A percentile compares a stretch with the other conserved stretches of the same genome.
These are phyloP conservation scores for Ceratobasidium papillatum DNA, from an alignment of 1,284 basidiomycete species.

Conservation along the genomic window DNA sequence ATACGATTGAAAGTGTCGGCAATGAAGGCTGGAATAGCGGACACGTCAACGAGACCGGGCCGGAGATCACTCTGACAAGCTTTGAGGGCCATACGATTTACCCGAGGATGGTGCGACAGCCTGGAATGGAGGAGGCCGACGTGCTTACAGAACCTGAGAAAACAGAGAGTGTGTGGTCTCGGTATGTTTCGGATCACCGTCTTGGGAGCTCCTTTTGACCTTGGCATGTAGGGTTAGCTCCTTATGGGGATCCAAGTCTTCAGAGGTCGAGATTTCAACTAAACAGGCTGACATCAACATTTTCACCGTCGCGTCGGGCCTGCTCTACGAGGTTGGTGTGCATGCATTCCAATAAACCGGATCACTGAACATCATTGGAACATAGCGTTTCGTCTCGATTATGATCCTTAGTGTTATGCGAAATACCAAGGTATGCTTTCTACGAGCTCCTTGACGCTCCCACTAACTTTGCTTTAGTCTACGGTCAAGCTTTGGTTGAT, in stretches of 20 bases:
- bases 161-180: constrained; percentile 30
- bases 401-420: constrained; percentile 97
- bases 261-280: constrained; percentile 18
- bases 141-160: constrained; percentile 61
- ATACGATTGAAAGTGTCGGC: constrained; percentile 81
- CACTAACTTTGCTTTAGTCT: constrained; percentile 47
- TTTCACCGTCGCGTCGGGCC: constrained; percentile 96
- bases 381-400: constrained; percentile 92
- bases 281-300: constrained; percentile 93
- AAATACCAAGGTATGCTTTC: constrained; percentile 74
- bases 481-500: constrained; percentile 99
- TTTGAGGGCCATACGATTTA: constrained; percentile 91
- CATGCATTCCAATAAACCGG: constrained; percentile 26
- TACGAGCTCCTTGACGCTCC: not conserved
- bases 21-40: constrained; percentile 85
- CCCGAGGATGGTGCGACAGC: constrained; percentile 74
- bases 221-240: constrained; percentile 6
- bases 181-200: constrained; percentile 24
- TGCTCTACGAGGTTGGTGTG: constrained; percentile 85
- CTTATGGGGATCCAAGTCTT: constrained; percentile 38
- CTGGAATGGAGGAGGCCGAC: constrained; percentile 83
- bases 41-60: constrained; percentile 68
- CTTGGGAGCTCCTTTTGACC: not conserved
- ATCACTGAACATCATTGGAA: constrained; percentile 9
- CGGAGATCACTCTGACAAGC: constrained; percentile 79